These are phyloP conservation scores for Macrolepiota albuminosa DNA, from an alignment of 768 basidiomycete species.

Conservation along the genomic window DNA sequence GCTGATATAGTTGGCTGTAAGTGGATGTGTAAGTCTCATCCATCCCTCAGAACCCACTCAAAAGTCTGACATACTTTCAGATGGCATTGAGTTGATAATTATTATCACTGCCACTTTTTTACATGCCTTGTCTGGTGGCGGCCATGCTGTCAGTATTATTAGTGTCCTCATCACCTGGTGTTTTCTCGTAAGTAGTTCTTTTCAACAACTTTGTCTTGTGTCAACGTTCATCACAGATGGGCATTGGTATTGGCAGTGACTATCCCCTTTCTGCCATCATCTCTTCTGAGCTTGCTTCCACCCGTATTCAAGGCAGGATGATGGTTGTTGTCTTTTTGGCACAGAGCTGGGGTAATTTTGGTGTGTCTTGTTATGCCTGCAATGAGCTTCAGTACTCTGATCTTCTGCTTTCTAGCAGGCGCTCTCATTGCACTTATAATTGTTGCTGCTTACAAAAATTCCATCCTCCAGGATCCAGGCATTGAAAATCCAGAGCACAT, in stretches of 20 bases:
- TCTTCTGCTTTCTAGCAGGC: slow-evolving; percentile 38
- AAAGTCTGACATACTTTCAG: slow-evolving; percentile 23
- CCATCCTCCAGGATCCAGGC: slow-evolving; percentile 38
- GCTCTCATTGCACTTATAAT: slow-evolving; percentile 63
- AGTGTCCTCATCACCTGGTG: slow-evolving; percentile 82
- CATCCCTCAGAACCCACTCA: slow-evolving; percentile 17
- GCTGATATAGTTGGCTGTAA: slow-evolving; percentile 76
- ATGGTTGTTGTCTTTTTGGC: slow-evolving; percentile 86
- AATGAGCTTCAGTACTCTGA: not conserved
- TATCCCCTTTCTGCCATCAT: slow-evolving; percentile 86
- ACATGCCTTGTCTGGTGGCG: slow-evolving; percentile 69
- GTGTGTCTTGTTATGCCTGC: slow-evolving; percentile 32
- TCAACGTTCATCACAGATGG: slow-evolving; percentile 40
- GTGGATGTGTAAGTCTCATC: slow-evolving; percentile 60
- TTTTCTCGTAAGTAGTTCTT: slow-evolving; percentile 45
- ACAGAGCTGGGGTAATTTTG: slow-evolving; percentile 86
- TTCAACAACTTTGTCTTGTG: slow-evolving; percentile 19
- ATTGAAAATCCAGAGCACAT: slow-evolving; percentile 40
- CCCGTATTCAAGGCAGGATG: slow-evolving; percentile 71
- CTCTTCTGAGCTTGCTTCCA: slow-evolving; percentile 83
- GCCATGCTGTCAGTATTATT: slow-evolving; percentile 64
- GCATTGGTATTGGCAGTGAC: slow-evolving; percentile 89
- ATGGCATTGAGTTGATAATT: slow-evolving; percentile 72
- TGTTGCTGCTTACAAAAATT: slow-evolving; percentile 61
- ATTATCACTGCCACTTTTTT: slow-evolving; percentile 78